Evolutionary conservation across 2,329 filamentous ascomycete species (phyloP), one percentile per base, ranked within the genome.

Genomic region (Colletotrichum sp.): DNA sequence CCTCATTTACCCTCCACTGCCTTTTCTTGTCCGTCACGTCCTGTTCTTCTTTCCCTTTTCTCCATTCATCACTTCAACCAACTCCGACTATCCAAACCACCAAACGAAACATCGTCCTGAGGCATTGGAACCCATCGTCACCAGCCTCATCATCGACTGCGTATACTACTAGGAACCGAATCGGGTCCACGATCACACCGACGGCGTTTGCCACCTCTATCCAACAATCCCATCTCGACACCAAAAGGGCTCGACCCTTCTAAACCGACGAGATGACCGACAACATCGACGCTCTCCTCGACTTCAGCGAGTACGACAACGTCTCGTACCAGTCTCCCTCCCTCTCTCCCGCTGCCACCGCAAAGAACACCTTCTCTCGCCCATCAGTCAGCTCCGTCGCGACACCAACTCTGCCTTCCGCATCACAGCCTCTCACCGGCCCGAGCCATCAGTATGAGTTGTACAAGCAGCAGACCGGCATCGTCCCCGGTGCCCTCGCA

Each of bases 381-480:
- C 87, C 90, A 9, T 83, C 89, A 9, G 86, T 90, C 7, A 86
- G 88, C 77, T 89, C 90, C 68, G 86, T 90, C 59, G 87, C 89
- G 72, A 89, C 91, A 7, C 89, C 91, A n/a, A 86, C 88, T 6
- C 85, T 87, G 44, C 84, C 91, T 21, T 85, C 90, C 9, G 86
- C 88, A 71, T 85, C 81, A 30, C 90, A 93, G 77, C 90, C 91
- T 36, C 91, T 96, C 82, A 93, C 92, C 64, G 95, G 93, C 44
- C 96, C 97, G 10, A 98, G 95, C 85, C 96, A 98, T 87, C 95
- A 98, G 86, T 99, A 99, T 89, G 95, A 96, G 81, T 93, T 95
- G 82, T 98, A 98, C 88, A 95, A 95, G 87, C 97, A 99, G 84
- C 96, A 98, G 88, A 98, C 97, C 5, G 96, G 96, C 78, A 93